Evolutionary conservation across 1,284 basidiomycete species (phyloP), one percentile per base, ranked within the genome.

Genomic region (Leucoagaricus sp.): DNA sequence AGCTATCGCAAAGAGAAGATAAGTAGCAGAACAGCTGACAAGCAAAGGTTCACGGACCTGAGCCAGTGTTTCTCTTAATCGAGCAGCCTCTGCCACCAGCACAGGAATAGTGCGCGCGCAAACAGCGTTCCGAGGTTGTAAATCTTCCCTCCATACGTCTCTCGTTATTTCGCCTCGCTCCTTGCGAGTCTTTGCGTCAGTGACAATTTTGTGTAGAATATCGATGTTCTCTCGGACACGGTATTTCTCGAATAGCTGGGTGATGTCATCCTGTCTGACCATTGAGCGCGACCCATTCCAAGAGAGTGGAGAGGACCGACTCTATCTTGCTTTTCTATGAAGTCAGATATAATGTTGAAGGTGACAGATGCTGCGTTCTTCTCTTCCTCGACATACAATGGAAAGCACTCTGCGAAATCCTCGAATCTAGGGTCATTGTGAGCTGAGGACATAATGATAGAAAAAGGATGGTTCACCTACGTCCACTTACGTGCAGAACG

Each of bases 401-500:
- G 78, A 64, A 91, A 91, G 65, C 89, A 91, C 71, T 89, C 85
- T 4, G 81, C 75, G 61, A 91, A 91, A 66, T 91, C 87, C 64
- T 90, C 85, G 64, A 84, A 89, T 47, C 89, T 91, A 61, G 26
- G 38, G 31, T 46, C 15, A 49, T 19, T 28, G 19, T 55, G 42
- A 46, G 36, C 21, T 25, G n/a, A 46, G 5, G 26, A 6, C 1
- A 28, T 23, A 4, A 12, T 3, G 4, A 31, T 15, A 40, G 50
- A 46, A 25, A 45, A 38, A 40, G 53, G 49, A 55, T 48, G 17
- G 15, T 23, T n/a, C 28, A 83, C 88, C 65, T 63, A 89, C 89
- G 87, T 86, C 89, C 89, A 91, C 65, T 90, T 90, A 67, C 87
- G 85, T 3, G 87, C 83, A n/a, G 87, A 80, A 19, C 86, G 78